A percentile compares a stretch with the other conserved stretches of the same genome.
These are phyloP conservation scores for Kuraishia hungarica DNA, from an alignment of 805 yeast genomes.

Conservation along the genomic window DNA sequence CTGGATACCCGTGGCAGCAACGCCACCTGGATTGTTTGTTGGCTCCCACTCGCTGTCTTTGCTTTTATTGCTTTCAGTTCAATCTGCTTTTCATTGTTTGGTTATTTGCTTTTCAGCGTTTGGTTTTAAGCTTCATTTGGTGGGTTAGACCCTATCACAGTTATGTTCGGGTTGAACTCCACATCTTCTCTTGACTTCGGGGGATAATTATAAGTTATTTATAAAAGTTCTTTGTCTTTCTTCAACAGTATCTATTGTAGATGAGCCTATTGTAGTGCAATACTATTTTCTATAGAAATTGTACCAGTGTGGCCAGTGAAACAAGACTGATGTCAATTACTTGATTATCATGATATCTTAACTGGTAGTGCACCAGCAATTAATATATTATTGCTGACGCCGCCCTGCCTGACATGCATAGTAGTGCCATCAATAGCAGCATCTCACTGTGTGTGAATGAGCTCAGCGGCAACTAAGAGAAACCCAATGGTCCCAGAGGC, in stretches of 20 bases:
- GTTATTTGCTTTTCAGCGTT: neutral
- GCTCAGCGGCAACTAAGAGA: no score
- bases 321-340: no score
- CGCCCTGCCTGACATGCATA: neutral
- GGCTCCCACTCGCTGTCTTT: neutral
- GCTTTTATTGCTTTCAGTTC: neutral
- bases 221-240: neutral
- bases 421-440: neutral
- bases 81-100: neutral
- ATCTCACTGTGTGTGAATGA: no score
- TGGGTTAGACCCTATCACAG: neutral
- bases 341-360: neutral
- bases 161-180: neutral
- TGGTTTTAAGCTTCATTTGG: neutral
- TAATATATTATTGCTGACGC: neutral
- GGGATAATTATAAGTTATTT: neutral
- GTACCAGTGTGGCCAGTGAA: no score
- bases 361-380: neutral
- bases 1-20: no score
- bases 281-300: no score
- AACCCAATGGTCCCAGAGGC: no score
- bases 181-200: neutral
- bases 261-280: neutral
- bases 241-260: neutral
- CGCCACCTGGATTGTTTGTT: no score